phyloP scores from a whole-genome alignment of 768 basidiomycete species.

The Trametes gibbosa region DNA sequence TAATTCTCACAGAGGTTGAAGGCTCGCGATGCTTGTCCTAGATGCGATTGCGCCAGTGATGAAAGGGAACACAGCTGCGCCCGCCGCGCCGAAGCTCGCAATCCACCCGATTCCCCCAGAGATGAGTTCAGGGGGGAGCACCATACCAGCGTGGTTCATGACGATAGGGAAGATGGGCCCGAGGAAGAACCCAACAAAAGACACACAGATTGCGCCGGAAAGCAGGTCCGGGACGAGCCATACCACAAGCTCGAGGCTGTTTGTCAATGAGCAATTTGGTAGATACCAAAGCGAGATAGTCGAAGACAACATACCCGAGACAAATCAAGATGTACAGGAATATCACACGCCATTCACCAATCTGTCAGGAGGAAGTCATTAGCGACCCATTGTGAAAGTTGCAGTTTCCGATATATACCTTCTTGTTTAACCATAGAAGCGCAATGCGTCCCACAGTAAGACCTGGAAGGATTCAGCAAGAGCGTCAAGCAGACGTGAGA shows the following conservation, averaged over 20 bases:
- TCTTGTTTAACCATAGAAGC: slow-evolving; percentile 49
- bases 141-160: slow-evolving; percentile 39
- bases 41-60: slow-evolving; percentile 46
- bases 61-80: slow-evolving; percentile 51
- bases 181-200: slow-evolving; percentile 52
- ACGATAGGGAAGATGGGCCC: slow-evolving; percentile 47
- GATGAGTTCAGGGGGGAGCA: slow-evolving; percentile 44
- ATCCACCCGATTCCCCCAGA: slow-evolving; percentile 49
- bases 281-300: not conserved
- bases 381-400: no score
- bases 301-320: slow-evolving; percentile 32
- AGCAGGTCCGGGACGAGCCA: slow-evolving; percentile 58
- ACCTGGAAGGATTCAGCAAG: slow-evolving; percentile 25
- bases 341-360: slow-evolving; percentile 38
- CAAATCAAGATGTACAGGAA: slow-evolving; percentile 37
- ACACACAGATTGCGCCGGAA: slow-evolving; percentile 51
- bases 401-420: slow-evolving; percentile 30
- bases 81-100: slow-evolving; percentile 48
- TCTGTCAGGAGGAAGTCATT: slow-evolving; percentile 18
- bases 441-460: slow-evolving; percentile 52
- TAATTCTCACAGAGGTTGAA: slow-evolving; percentile 48
- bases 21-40: slow-evolving; percentile 39
- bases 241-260: slow-evolving; percentile 51
- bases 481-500: not conserved
- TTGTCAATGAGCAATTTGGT: slow-evolving; percentile 27